Conservation (phyloP, 306 rosid species). For the Quercus suber region DNA sequence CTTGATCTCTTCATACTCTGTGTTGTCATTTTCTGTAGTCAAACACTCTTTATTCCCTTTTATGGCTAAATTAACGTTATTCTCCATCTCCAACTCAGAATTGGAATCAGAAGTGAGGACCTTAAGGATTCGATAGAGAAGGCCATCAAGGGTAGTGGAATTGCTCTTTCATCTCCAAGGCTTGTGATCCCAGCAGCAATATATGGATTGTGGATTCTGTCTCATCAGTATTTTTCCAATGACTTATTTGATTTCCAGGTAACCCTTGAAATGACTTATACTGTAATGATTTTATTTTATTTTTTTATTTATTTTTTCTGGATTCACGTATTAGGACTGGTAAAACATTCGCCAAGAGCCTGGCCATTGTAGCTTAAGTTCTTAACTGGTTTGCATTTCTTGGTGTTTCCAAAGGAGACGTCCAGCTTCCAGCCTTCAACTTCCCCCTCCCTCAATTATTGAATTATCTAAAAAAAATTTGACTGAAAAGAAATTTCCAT, state of each 20-base stretch:
- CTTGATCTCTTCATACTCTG: slow-evolving; percentile 11
- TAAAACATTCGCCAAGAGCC: background rate
- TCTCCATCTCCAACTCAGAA: slow-evolving; percentile 42
- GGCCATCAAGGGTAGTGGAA: slow-evolving; percentile 61
- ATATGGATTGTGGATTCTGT: slow-evolving; percentile 71
- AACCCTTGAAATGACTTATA: slow-evolving; percentile 17
- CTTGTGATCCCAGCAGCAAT: slow-evolving; percentile 86
- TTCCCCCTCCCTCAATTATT: no score
- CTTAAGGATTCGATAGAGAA: slow-evolving; percentile 67
- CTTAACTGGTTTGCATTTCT: no score
- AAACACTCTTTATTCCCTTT: slow-evolving; percentile 12
- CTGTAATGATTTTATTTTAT: background rate
- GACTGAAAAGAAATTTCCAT: background rate
- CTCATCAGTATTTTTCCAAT: slow-evolving; percentile 53
- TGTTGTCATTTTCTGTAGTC: slow-evolving; percentile 18
- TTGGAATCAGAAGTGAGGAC: slow-evolving; percentile 92
- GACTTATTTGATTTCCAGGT: slow-evolving; percentile 91
- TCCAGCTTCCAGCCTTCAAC: no score
- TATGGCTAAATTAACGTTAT: slow-evolving; percentile 18
- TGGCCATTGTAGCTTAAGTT: no score
- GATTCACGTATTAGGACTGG: background rate
- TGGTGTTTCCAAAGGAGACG: no score
- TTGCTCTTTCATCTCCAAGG: slow-evolving; percentile 91
- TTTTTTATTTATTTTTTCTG: background rate
- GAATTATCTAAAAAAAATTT: no score